These are phyloP conservation scores for Voacanga thouarsii DNA, from an alignment of 257 asterid species.

Conservation along the genomic window DNA sequence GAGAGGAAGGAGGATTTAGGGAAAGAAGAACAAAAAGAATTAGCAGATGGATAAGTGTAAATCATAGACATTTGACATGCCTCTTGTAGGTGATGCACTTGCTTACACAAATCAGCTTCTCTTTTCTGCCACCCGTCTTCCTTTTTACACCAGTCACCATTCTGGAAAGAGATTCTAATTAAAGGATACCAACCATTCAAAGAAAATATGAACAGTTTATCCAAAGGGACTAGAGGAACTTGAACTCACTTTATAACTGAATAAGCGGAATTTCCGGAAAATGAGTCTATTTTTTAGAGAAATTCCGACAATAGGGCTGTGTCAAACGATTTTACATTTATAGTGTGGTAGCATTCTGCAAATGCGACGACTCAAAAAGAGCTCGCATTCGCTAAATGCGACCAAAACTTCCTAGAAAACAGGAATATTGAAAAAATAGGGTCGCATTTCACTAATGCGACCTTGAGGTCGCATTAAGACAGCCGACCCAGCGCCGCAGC, in stretches of 20 bases:
- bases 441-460: no score
- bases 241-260: neutral
- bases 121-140: conserved; percentile 66
- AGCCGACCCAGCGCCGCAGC: no score
- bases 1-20: neutral
- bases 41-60: conserved; percentile 3
- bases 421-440: no score
- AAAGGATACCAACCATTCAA: neutral
- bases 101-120: conserved; percentile 51
- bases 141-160: conserved; percentile 50
- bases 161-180: conserved; percentile 35
- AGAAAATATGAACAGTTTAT: conserved; percentile 2
- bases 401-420: no score
- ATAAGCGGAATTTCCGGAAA: no score
- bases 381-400: no score
- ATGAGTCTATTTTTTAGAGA: no score
- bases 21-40: conserved; percentile 6
- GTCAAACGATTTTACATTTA: no score
- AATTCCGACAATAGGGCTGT: no score
- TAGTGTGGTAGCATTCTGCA: no score
- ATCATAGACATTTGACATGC: conserved; percentile 26
- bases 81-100: conserved; percentile 52
- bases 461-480: no score
- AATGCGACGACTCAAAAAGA: no score
- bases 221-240: neutral